These are phyloP conservation scores for Exophiala bonariae DNA, from an alignment of 2,329 filamentous ascomycete species.

Conservation along the genomic window DNA sequence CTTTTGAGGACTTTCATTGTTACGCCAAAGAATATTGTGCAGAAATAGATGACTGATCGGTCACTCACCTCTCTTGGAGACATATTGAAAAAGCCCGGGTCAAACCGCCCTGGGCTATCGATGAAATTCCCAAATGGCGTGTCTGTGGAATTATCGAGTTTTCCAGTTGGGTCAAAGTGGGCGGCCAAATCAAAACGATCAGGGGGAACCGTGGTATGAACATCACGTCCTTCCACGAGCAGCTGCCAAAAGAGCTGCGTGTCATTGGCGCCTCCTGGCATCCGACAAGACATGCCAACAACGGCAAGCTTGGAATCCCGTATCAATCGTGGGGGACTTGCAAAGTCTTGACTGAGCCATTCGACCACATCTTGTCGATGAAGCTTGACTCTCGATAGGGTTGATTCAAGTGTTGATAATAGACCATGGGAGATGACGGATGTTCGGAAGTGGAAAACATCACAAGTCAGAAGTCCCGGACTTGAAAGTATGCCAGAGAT, in stretches of 20 bases:
- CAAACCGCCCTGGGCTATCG: slow-evolving; percentile 39
- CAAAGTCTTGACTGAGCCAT: slow-evolving; percentile 1
- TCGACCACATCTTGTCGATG: not conserved
- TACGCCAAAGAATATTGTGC: too few species aligned
- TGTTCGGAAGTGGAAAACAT: slow-evolving; percentile 3
- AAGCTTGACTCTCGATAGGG: not conserved
- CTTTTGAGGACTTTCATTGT: too few species aligned
- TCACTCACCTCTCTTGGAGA: slow-evolving; percentile 23
- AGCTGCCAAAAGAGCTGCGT: slow-evolving; percentile 37
- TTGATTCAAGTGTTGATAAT: not conserved
- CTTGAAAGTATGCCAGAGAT: slow-evolving; percentile 4
- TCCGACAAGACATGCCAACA: slow-evolving; percentile 74
- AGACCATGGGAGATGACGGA: not conserved
- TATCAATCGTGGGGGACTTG: not conserved
- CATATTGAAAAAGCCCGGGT: slow-evolving; percentile 43
- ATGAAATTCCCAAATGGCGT: slow-evolving; percentile 39
- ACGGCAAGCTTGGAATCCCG: slow-evolving; percentile 54
- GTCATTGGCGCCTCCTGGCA: slow-evolving; percentile 51
- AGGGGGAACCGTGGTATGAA: slow-evolving; percentile 30
- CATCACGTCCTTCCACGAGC: slow-evolving; percentile 34
- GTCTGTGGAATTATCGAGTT: slow-evolving; percentile 33
- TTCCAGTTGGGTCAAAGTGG: slow-evolving; percentile 36
- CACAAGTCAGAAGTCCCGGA: slow-evolving; percentile 2
- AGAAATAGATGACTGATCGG: too few species aligned
- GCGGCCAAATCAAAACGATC: slow-evolving; percentile 37